phyloP scores from a whole-genome alignment of 2,329 filamentous ascomycete species.

The Talaromyces sp. region DNA sequence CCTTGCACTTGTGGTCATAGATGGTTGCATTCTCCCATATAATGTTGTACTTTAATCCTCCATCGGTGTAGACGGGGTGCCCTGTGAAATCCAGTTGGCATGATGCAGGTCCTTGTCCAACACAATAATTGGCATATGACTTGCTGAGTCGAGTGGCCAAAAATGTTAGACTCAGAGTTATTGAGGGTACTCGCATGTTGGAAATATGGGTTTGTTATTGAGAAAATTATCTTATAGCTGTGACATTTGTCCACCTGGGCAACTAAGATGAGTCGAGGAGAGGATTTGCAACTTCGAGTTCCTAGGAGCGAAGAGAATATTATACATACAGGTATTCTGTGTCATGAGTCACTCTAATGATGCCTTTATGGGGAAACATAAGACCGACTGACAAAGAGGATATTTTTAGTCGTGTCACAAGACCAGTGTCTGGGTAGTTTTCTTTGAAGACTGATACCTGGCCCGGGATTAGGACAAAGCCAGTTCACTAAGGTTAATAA shows the following conservation, averaged over 20 bases:
- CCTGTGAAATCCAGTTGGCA: conserved; percentile 6
- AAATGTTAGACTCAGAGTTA: background rate
- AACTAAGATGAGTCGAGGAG: background rate
- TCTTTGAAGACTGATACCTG: background rate
- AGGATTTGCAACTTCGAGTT: background rate
- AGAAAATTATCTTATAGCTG: background rate
- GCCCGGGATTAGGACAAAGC: background rate
- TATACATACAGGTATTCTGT: background rate
- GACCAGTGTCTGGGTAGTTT: background rate
- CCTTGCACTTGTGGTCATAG: conserved; percentile 3
- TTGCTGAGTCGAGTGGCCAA: background rate
- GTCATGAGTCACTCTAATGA: background rate
- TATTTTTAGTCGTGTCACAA: background rate
- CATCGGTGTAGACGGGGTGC: background rate
- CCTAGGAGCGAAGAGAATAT: background rate
- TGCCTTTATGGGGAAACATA: background rate
- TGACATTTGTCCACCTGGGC: background rate
- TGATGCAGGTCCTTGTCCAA: background rate
- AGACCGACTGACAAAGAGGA: background rate
- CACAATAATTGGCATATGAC: background rate
- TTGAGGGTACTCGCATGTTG: background rate
- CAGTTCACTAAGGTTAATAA: background rate
- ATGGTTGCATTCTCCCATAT: conserved; percentile 1
- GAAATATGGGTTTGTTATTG: background rate
- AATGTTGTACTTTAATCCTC: background rate